phyloP scores from a whole-genome alignment of 345 rosid species.

The Euphorbia lathyris region DNA sequence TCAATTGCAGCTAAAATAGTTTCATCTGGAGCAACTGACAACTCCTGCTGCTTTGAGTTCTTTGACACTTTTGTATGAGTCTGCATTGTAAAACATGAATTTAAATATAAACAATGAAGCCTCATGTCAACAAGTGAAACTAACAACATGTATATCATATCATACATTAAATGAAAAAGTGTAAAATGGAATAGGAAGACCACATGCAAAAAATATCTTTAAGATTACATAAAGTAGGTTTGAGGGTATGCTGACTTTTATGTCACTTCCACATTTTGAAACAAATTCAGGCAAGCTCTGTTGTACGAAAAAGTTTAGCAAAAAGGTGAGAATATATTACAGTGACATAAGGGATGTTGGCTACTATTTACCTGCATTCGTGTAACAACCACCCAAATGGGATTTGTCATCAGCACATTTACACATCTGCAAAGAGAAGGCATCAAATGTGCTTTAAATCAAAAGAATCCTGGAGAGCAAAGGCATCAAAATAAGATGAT shows the following conservation, averaged over 20 bases:
- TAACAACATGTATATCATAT: background rate
- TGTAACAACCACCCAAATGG: slow-evolving; percentile 96
- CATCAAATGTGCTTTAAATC: slow-evolving; percentile 12
- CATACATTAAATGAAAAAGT: background rate
- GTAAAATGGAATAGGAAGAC: background rate
- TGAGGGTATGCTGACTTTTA: background rate
- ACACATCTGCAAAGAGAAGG: slow-evolving; percentile 53
- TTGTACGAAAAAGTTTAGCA: background rate
- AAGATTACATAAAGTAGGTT: background rate
- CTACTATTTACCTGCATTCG: slow-evolving; percentile 85
- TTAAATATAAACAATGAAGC: background rate
- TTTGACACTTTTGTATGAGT: slow-evolving; percentile 64
- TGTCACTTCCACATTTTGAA: slow-evolving; percentile 8
- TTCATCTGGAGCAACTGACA: slow-evolving; percentile 42
- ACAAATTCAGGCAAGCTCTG: background rate
- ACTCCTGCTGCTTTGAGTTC: slow-evolving; percentile 29
- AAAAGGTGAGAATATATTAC: background rate
- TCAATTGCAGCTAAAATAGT: slow-evolving; percentile 40
- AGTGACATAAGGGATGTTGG: slow-evolving; percentile 8
- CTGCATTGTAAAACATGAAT: slow-evolving; percentile 44
- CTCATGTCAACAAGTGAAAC: background rate
- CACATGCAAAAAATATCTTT: background rate
- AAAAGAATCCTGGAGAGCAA: background rate
- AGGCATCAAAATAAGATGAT: slow-evolving; percentile 2
- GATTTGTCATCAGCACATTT: slow-evolving; percentile 90